Evolutionary conservation across 768 basidiomycete genomes (phyloP).

Genomic region (Lactarius hengduanensis): DNA sequence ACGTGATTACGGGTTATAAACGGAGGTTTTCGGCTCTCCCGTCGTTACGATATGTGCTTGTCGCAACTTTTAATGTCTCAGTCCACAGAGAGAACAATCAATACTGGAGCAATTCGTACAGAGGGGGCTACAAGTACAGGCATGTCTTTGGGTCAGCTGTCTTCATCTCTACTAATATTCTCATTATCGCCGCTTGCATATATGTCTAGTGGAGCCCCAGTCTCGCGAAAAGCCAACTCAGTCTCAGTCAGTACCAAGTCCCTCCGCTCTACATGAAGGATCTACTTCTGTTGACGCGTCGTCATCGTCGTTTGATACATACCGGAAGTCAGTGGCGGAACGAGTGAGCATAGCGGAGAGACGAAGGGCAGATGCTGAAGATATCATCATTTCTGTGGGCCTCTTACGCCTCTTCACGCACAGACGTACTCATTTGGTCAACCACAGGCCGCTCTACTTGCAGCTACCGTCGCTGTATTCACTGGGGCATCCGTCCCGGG

Average conservation of each 20-base stretch:
- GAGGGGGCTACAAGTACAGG: conserved; percentile 4
- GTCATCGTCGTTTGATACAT: neutral
- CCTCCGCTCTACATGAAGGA: neutral
- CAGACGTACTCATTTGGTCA: neutral
- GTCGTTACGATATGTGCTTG: neutral
- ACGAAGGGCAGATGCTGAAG: conserved; percentile 9
- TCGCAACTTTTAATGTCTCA: conserved; percentile 10
- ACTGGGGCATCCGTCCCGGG: conserved; percentile 15
- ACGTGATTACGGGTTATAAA: neutral
- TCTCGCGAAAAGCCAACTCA: neutral
- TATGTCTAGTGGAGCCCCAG: conserved; percentile 9
- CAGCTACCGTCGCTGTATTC: conserved; percentile 16
- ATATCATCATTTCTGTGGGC: conserved; percentile 17
- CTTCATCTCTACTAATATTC: neutral
- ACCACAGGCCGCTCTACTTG: conserved; percentile 17
- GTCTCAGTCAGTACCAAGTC: neutral
- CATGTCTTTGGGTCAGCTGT: neutral
- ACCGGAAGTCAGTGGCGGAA: neutral
- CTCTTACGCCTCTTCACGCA: neutral
- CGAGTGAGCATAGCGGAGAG: neutral
- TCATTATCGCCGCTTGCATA: neutral
- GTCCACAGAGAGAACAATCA: conserved; percentile 2
- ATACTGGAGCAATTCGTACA: conserved; percentile 3
- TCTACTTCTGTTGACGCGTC: neutral
- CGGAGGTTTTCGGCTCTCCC: neutral